Conservation (phyloP, 129 eudicot genomes). For the Flaveria robusta region DNA sequence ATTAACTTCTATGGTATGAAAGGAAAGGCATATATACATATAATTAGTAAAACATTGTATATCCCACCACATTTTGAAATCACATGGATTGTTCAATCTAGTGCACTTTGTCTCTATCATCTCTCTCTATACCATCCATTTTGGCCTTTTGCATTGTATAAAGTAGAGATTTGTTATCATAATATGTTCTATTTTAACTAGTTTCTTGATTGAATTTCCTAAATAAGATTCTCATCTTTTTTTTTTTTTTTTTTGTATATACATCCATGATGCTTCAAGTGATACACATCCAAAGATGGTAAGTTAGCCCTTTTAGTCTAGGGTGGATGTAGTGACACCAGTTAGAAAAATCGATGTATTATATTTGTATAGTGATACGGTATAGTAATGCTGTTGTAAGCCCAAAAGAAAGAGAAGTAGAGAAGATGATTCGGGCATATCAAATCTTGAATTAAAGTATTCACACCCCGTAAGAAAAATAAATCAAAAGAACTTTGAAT, state of each 20-base stretch:
- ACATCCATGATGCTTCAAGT: neutral
- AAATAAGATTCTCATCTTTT: neutral
- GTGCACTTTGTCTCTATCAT: constrained; percentile 28
- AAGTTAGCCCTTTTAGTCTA: no score
- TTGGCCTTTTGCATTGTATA: neutral
- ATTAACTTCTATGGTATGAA: constrained; percentile 17
- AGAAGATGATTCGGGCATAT: no score
- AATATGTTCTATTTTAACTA: neutral
- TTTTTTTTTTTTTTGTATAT: neutral
- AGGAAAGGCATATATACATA: constrained; percentile 17
- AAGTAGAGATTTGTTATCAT: constrained; percentile 1
- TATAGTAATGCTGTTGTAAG: no score
- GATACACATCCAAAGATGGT: neutral
- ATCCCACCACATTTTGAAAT: constrained; percentile 35
- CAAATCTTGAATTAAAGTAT: no score
- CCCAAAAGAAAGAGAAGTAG: no score
- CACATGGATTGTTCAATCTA: constrained; percentile 42
- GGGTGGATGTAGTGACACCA: no score
- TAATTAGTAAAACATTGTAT: constrained; percentile 23
- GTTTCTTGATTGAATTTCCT: neutral
- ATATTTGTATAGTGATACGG: no score
- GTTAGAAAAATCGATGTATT: no score
- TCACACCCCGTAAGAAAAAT: no score
- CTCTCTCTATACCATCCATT: neutral
- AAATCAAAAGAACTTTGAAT: no score